These are phyloP conservation scores for Camellia japonica DNA, from an alignment of 148 eudicot genomes.

Conservation along the genomic window DNA sequence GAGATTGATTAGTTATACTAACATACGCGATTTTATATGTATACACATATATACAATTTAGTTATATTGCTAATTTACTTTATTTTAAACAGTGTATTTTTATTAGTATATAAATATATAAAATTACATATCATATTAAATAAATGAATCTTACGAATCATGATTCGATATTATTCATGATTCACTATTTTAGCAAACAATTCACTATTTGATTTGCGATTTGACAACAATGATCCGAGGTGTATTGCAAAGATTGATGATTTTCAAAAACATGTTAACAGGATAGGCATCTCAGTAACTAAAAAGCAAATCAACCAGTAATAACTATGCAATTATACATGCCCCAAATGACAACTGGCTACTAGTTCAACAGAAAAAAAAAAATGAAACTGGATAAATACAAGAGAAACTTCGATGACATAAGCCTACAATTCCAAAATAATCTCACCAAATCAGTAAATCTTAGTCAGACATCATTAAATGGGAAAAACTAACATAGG, in stretches of 20 bases:
- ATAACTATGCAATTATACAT: background rate
- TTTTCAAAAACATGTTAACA: background rate
- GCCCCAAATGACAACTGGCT: background rate
- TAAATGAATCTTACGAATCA: no score
- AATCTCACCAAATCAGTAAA: background rate
- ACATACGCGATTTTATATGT: no score
- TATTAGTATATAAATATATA: no score
- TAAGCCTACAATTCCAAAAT: background rate
- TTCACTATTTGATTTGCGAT: no score
- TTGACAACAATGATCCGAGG: no score
- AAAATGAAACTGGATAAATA: background rate
- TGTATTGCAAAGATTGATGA: conserved; percentile 3
- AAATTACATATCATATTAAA: no score
- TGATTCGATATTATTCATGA: no score
- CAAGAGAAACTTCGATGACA: background rate
- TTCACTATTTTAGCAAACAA: no score
- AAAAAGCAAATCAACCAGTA: background rate
- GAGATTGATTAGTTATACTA: no score
- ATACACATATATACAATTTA: no score
- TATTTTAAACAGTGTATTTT: no score
- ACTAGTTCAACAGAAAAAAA: background rate
- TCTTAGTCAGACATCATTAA: background rate
- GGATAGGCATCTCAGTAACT: background rate
- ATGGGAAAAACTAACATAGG: background rate
- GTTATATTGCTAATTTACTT: no score